Evolutionary conservation across 2,329 filamentous ascomycete genomes (phyloP).

Genomic region (Neopestalotiopsis sp.): DNA sequence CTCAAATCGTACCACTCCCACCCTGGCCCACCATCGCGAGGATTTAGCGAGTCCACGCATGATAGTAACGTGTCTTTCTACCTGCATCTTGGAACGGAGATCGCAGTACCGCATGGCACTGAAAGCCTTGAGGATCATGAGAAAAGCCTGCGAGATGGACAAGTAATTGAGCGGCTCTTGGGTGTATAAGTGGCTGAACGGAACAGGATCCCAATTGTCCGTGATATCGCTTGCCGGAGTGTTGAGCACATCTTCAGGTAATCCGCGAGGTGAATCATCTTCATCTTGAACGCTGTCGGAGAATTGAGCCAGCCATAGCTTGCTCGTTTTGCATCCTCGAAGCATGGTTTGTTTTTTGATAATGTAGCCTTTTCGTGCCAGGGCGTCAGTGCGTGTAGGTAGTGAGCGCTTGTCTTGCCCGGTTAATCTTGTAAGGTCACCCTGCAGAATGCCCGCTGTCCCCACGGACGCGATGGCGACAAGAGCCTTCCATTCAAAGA

Average conservation of each 20-base stretch:
- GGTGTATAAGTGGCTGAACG: constrained; percentile 63
- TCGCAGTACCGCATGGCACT: constrained; percentile 63
- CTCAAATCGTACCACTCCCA: constrained; percentile 62
- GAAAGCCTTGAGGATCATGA: constrained; percentile 64
- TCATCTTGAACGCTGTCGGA: constrained; percentile 45
- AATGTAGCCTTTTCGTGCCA: constrained; percentile 66
- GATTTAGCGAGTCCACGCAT: constrained; percentile 66
- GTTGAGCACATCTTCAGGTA: constrained; percentile 42
- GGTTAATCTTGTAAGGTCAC: constrained; percentile 62
- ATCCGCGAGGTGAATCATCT: constrained; percentile 43
- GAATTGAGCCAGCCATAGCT: constrained; percentile 64
- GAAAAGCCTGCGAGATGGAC: constrained; percentile 61
- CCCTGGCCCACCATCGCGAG: constrained; percentile 61
- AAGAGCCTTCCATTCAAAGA: constrained; percentile 64
- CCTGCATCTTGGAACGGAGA: constrained; percentile 62
- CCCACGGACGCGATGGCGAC: constrained; percentile 62
- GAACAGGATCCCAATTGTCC: constrained; percentile 57
- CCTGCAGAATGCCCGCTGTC: constrained; percentile 63
- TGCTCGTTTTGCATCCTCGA: constrained; percentile 65
- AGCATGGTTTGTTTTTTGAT: constrained; percentile 65
- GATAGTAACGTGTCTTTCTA: constrained; percentile 60
- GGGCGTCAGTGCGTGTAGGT: constrained; percentile 64
- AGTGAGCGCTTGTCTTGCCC: constrained; percentile 69
- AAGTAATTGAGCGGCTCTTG: constrained; percentile 64
- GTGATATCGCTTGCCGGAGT: constrained; percentile 46